Evolutionary conservation across 768 basidiomycete genomes (phyloP).

Genomic region (Hygrophorus russula): DNA sequence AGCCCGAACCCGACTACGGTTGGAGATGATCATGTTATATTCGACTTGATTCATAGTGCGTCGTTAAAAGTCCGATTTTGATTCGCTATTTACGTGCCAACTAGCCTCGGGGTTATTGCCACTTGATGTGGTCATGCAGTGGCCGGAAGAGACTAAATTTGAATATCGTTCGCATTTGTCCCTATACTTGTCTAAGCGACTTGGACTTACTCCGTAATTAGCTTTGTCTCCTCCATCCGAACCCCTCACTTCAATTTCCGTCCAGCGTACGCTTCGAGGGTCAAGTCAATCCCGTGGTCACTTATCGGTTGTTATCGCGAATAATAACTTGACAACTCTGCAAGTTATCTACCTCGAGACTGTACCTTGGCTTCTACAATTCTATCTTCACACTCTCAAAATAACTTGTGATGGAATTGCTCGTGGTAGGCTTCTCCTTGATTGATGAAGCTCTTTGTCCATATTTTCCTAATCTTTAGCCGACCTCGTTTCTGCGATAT

Average conservation of each 20-base stretch:
- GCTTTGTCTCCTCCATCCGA: slow-evolving; percentile 24
- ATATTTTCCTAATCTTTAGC: slow-evolving; percentile 25
- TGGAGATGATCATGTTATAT: slow-evolving; percentile 28
- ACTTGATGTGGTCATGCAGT: slow-evolving; percentile 46
- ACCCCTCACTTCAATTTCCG: slow-evolving; percentile 41
- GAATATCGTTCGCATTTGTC: slow-evolving; percentile 40
- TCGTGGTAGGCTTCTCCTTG: slow-evolving; percentile 26
- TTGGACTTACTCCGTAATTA: slow-evolving; percentile 9
- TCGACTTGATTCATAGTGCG: slow-evolving; percentile 38
- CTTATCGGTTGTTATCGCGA: slow-evolving; percentile 56
- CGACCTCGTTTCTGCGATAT: slow-evolving; percentile 50
- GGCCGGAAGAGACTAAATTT: slow-evolving; percentile 40
- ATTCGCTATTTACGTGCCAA: slow-evolving; percentile 9
- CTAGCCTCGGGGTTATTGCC: slow-evolving; percentile 26
- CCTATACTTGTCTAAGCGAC: neutral
- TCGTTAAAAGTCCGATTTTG: slow-evolving; percentile 1
- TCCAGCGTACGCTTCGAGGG: slow-evolving; percentile 64
- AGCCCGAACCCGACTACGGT: slow-evolving; percentile 37
- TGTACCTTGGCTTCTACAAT: slow-evolving; percentile 87
- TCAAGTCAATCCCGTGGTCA: slow-evolving; percentile 67
- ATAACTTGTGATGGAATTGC: slow-evolving; percentile 33
- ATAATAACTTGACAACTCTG: slow-evolving; percentile 35
- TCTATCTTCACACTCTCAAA: slow-evolving; percentile 73
- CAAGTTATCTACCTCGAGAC: slow-evolving; percentile 74
- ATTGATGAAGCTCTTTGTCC: neutral